These are phyloP conservation scores for Globisporangium viniferum DNA, from an alignment of 352 stramenopile species.

Conservation along the genomic window DNA sequence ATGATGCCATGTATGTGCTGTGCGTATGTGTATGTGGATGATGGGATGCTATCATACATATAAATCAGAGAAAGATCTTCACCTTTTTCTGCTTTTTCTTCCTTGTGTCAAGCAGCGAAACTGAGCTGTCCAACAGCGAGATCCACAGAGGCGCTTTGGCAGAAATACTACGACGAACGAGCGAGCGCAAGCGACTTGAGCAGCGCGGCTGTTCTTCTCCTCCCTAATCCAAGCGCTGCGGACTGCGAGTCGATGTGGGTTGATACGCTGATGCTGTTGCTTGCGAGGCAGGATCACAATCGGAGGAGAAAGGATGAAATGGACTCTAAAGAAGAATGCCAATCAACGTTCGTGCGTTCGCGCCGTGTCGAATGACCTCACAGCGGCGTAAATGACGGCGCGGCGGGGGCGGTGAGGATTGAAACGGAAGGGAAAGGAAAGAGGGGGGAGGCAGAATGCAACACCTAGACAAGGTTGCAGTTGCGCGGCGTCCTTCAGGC, in stretches of 20 bases:
- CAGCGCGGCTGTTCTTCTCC: background rate
- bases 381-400: background rate
- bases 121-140: background rate
- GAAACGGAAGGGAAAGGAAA: conserved; percentile 5
- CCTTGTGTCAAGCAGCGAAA: background rate
- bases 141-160: background rate
- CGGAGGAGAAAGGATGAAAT: background rate
- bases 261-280: background rate
- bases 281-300: background rate
- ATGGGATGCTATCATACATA: background rate
- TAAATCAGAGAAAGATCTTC: conserved; percentile 4
- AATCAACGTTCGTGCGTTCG: conserved; percentile 2
- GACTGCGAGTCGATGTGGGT: background rate
- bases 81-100: conserved; percentile 3
- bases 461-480: conserved; percentile 6
- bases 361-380: background rate
- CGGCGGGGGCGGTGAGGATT: background rate
- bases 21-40: background rate
- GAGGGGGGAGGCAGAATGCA: background rate
- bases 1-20: background rate
- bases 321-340: conserved; percentile 3
- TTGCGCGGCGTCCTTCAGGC: background rate
- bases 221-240: background rate
- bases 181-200: background rate
- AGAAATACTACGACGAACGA: conserved; percentile 1